These are phyloP conservation scores for Fragaria iinumae DNA, from an alignment of 306 rosid species.

Conservation along the genomic window DNA sequence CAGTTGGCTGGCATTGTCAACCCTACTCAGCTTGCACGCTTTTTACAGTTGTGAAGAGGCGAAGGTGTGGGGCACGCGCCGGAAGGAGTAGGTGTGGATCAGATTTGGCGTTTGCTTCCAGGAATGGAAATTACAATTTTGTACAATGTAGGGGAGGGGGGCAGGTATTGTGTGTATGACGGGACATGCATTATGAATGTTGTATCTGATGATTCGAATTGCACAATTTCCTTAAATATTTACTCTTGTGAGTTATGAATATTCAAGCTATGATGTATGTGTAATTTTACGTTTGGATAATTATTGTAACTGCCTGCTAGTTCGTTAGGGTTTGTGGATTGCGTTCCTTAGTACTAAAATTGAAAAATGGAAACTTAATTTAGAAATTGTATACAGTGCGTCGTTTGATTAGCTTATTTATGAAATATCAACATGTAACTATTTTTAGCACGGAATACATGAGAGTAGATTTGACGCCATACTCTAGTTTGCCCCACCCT, in stretches of 20 bases:
- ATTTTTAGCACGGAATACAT: too few species aligned
- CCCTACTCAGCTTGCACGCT: conserved; percentile 74
- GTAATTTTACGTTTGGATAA: not conserved
- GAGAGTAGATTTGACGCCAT: too few species aligned
- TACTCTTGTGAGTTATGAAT: not conserved
- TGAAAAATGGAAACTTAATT: too few species aligned
- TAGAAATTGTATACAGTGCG: not conserved
- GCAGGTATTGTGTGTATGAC: not conserved
- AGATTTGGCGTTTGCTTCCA: not conserved
- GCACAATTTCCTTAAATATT: not conserved
- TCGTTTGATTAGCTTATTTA: too few species aligned
- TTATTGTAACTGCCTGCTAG: too few species aligned
- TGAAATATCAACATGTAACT: too few species aligned
- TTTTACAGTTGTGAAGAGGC: conserved; percentile 60
- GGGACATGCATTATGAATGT: not conserved
- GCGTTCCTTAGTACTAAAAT: too few species aligned
- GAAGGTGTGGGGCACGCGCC: conserved; percentile 15
- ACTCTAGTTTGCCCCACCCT: too few species aligned
- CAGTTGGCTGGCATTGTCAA: conserved; percentile 72
- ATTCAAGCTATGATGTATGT: not conserved
- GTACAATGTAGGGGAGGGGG: not conserved
- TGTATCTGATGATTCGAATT: not conserved
- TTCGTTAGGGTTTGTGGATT: too few species aligned
- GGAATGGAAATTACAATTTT: not conserved
- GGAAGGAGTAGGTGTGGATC: not conserved